Evolutionary conservation across 2,329 filamentous ascomycete genomes (phyloP), one percentile per base, ranked within the genome.

Genomic region (Periglandula ipomoeae): DNA sequence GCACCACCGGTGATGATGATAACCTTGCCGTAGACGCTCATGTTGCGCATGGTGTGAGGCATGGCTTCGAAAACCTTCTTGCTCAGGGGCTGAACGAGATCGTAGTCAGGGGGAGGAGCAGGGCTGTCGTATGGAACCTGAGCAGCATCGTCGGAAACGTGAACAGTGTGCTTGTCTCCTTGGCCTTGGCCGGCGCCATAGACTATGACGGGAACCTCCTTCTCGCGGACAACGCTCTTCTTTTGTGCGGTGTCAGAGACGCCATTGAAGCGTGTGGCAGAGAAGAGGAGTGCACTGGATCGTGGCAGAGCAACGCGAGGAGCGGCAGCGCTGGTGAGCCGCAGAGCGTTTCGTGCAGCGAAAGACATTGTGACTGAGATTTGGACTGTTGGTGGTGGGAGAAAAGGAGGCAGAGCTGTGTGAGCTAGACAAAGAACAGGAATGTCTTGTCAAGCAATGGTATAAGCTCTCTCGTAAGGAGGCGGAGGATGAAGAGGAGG

Each of bases 1-100:
- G 84, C 86, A 64, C 83, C 86, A 61, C 84, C 85, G 62, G 85
- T 88, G 58, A 89, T 67, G 55, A 88, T 74, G 56, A 86, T 82
- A 49, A 83, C 78, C 74, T 87, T 87, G 62, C 74, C 82, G 63
- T 77, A 78, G 52, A 87, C 73, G 46, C 74, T 80, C 75, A 87
- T 84, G 66, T 77, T 84, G 67, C 81, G 74, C 67, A 88, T 72
- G 32, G 82, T 87, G 26, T 76, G 73, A 5, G 82, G 78, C 62
- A 87, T 71, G 39, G 71, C 65, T 44, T 74, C 64, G 64, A 72
- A 81, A 48, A 79, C 69, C 58, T 73, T 70, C 52, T 73, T 68
- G 54, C 70, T 70, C 40, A 84, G 69, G 19, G 79, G 78, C 23
- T 67, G 58, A 44, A 81, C 69, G 13, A 66, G 61, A 42, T 74